Percentiles rank a stretch among this genome's conserved stretches.
Conservation (phyloP, 106 monocot genomes). For the Platanthera guangdongensis region DNA sequence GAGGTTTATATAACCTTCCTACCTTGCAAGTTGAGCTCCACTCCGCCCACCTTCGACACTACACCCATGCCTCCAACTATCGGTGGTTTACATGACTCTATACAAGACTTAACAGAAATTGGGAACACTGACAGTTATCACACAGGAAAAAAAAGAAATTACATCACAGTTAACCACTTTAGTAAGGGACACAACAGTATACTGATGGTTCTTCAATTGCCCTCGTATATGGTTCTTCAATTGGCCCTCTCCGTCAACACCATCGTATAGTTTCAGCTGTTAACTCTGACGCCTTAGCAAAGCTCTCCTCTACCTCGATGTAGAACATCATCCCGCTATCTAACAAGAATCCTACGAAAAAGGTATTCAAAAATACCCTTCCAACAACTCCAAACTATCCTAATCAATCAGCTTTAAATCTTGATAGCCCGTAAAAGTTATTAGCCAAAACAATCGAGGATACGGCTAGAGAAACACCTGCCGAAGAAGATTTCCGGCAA, state of each 20-base stretch:
- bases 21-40: no score
- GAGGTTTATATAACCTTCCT: no score
- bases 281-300: neutral
- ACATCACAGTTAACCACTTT: no score
- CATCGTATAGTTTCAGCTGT: neutral
- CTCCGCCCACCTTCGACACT: no score
- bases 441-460: neutral
- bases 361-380: neutral
- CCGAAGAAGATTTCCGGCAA: conserved; percentile 62
- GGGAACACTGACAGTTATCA: no score
- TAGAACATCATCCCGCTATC: neutral
- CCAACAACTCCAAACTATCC: neutral
- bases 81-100: no score
- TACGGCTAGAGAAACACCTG: conserved; percentile 37
- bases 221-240: neutral
- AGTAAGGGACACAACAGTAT: no score
- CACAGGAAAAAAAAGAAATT: no score
- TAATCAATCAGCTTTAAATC: neutral
- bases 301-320: neutral
- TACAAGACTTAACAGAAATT: no score
- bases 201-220: no score
- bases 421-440: neutral
- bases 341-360: neutral
- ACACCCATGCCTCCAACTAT: no score
- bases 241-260: neutral